Evolutionary conservation across 1,284 basidiomycete genomes (phyloP), one percentile per base, ranked within the genome.

Genomic region (Apiotrichum porosum): DNA sequence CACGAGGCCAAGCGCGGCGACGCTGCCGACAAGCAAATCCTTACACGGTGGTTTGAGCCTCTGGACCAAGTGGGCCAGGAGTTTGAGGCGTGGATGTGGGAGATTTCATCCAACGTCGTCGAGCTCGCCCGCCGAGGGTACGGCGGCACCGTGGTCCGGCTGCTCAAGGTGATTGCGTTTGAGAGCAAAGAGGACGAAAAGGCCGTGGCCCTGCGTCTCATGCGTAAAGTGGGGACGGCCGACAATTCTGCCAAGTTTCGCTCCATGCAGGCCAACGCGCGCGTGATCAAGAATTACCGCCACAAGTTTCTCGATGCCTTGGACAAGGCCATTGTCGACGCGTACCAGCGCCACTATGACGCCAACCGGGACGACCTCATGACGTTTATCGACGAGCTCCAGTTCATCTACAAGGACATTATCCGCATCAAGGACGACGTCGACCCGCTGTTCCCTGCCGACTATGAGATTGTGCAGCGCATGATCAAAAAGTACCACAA

Each of bases 111-210:
- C 39, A 86, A 87, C 56, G 77, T 94, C 9, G 76, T 98, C 18
- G 83, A 85, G 30, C 80, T 98, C 33, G 83, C 86, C 2, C 80
- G 90, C 34, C 83, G 83, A 4, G 90, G 88, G 0, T 77, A 91
- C 65, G 78, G 82, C 0, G 83, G 85, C 24, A 91, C 94, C 15
- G 81, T 97, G 10, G 91, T 98, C 42, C 86, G 88, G 61, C 74
- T 98, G 44, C 76, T 93, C 65, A 97, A 97, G 77, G 89, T 98
- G 50, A 85, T 90, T 32, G 93, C 98, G 69, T 80, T 90, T 19
- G 95, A 98, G 69, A 88, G 86, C 5, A 81, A 81, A 58, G 89
- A 92, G 68, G 95, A 98, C 65, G 90, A 98, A 73, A 95, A 94
- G 79, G 85, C 93, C 19, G 83, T 93, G 36, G 92, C 89, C 14